Evolutionary conservation across 768 basidiomycete genomes (phyloP), one percentile per base, ranked within the genome.

Genomic region (Tremella fuciformis): DNA sequence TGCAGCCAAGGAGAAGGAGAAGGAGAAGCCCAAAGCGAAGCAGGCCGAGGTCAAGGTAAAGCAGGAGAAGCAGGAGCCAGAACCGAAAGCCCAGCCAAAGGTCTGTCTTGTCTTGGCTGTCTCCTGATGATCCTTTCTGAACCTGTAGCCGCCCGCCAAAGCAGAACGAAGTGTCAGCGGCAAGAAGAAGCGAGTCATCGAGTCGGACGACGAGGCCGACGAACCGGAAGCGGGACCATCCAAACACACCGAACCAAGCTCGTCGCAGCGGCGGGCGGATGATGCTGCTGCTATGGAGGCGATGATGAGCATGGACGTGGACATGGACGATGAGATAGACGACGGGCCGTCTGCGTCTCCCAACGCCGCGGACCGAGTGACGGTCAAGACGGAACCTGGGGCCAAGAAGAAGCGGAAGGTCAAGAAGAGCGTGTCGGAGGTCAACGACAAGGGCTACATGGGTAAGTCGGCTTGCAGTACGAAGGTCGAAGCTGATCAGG

Each of bases 231-330:
- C 53, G 48, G 55, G 19, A 16, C 48, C 59, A 1, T 19, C 44
- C 8, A 19, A 25, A 26, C n/a, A 34, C 47, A 19, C 46, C 1
- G 60, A 64, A 37, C 62, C 68, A 34, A 66, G 60, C 8, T 66
- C 64, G 21, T 65, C 63, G 11, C 60, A 58, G 63, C 50, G 62
- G 1, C 47, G 66, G 16, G 66, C 53, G 25, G 66, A 62, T 15
- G 71, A 73, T 48, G 47, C 53, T n/a, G 63, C 59, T 24, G 71
- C 69, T 2, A 70, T 73, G 71, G 66, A 64, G 42, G 71, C 71
- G n/a, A 73, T 73, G 71, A 69, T 73, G 70, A 59, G 57, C 7
- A 71, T 71, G 66, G 62, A 53, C 39, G 48, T 57, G 29, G 64
- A 64, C 53, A 68, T 71, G 64, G 60, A 58, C 26, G 52, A 29